Base-by-base conservation (phyloP, 2,329 filamentous ascomycete genomes). In the Teratosphaeria zuluensis region DNA sequence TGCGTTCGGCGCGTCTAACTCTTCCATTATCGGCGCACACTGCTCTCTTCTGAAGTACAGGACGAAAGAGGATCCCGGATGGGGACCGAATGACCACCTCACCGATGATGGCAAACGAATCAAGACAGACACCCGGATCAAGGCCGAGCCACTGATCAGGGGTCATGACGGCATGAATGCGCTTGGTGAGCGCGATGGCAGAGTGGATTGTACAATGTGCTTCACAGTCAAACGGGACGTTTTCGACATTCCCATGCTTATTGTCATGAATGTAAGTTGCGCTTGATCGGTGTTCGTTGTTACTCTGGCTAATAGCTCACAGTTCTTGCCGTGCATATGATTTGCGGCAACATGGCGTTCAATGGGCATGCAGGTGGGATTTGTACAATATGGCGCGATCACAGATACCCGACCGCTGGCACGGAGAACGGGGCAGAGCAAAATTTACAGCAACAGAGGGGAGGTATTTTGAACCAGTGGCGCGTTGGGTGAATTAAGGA, bases 241-340 rank as follows among this genome's bases (percentile, higher is more conserved):
- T 48, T 97, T 97, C 77, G 92, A 97, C 76, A 96, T 97, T 74
- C 94, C 94, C 24, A 96, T 96, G 90, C 81, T 97, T 77, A 95
- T 97, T 74, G 89, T 96, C 70, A 92, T 97, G 79, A 96, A 96
- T 77, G 94, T 96, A 74, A 87, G 92, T 86, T 30, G 9, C 14
- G 14, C 24, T 8, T 19, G 42, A 9, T 24, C n/a, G 16, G 28
- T 28, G 12, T 56, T 24, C 2, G 14, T n/a, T 46, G 21, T 35
- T 33, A 55, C 35, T 30, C n/a, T 7, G 12, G 11, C 48, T 42
- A 14, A 54, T 14, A 11, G 52, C 31, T 19, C 19, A 16, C 32
- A 58, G 56, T 54, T 58, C n/a, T 30, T 55, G 16, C 46, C 42
- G 9, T 48, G 46, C 32, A 56, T 55, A 31, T 54, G 24, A 57